Base-by-base conservation (phyloP, 2,329 filamentous ascomycete genomes). In the Claviceps capensis region DNA sequence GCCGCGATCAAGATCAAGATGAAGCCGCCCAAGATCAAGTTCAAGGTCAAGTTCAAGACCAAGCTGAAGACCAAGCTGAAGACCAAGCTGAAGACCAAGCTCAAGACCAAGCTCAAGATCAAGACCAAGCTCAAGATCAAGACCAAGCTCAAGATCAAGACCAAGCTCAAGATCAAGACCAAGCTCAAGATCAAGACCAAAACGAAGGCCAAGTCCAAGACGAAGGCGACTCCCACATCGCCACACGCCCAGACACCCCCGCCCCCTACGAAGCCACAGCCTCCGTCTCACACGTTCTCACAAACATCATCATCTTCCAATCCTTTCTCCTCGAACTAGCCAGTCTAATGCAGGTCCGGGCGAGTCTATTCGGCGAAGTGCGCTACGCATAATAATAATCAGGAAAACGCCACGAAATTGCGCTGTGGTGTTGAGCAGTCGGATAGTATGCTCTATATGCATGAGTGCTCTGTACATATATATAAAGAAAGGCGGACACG, bases 291-390 rank as follows among this genome's bases (percentile, higher is more conserved):
- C 86, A 91, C 63, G 72, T 91, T 11, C 70, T 93, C 55, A 91
- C 86, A 5, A 93, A 91, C 63, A 79, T 85, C 42, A 79, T 91
- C 53, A 78, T 91, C 49, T 72, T 89, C 53, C 87, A 93, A 64
- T 85, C 86, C 38, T 93, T 93, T 63, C 67, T 91, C 48, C 74
- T 91, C 48, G 87, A 93, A 65, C 66, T 91, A 52, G 82, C 85
- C 2, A 84, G 85, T 26, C 67, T 90, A 59, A 74, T 89, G 53
- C 86, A 91, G 64, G 82, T 86, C 38, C 74, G 87, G 51, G 85
- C 83, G 23, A 82, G 82, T 13, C 65, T 90, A 47, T 90, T 91
- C 66, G 83, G 84, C 51, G 87, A 91, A 65, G 82, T 88, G 26
- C 78, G 77, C 41, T 88, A 84, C 53, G 65, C 68, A 44, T 69